phyloP scores from a whole-genome alignment of 805 yeast genomes.

The Yamadazyma nakazawae region DNA sequence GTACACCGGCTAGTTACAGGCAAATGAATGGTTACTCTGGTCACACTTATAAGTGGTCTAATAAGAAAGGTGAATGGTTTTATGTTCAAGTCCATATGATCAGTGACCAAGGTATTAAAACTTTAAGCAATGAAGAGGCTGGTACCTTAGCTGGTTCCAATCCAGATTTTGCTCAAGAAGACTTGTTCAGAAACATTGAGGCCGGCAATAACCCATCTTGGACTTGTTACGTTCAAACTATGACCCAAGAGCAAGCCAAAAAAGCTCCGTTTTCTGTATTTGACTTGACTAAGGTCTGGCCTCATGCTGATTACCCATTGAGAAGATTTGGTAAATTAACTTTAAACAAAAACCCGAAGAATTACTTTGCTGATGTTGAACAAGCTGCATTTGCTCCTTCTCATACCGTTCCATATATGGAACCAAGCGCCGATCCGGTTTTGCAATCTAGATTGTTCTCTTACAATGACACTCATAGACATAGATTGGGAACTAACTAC shows the following conservation, averaged over 20 bases:
- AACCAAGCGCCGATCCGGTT: constrained; percentile 75
- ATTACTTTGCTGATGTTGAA: constrained; percentile 73
- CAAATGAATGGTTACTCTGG: constrained; percentile 85
- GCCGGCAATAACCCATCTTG: constrained; percentile 77
- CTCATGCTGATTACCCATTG: constrained; percentile 81
- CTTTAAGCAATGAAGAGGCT: constrained; percentile 62
- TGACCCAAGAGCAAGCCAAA: constrained; percentile 81
- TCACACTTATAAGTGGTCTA: constrained; percentile 79
- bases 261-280: constrained; percentile 76
- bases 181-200: constrained; percentile 74
- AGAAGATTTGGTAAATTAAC: constrained; percentile 80
- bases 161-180: constrained; percentile 81
- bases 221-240: constrained; percentile 81
- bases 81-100: constrained; percentile 77
- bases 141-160: constrained; percentile 64
- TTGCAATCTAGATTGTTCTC: constrained; percentile 74
- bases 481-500: constrained; percentile 73
- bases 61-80: constrained; percentile 69
- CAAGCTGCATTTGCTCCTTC: constrained; percentile 68
- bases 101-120: constrained; percentile 59
- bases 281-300: constrained; percentile 92
- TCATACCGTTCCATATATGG: constrained; percentile 71
- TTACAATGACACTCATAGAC: constrained; percentile 73
- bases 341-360: constrained; percentile 78
- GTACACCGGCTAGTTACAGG: constrained; percentile 73